A percentile compares a stretch with the other conserved stretches of the same genome.
Evolutionary conservation across 2,329 filamentous ascomycete species (phyloP).

Genomic region (Shiraia sp.): DNA sequence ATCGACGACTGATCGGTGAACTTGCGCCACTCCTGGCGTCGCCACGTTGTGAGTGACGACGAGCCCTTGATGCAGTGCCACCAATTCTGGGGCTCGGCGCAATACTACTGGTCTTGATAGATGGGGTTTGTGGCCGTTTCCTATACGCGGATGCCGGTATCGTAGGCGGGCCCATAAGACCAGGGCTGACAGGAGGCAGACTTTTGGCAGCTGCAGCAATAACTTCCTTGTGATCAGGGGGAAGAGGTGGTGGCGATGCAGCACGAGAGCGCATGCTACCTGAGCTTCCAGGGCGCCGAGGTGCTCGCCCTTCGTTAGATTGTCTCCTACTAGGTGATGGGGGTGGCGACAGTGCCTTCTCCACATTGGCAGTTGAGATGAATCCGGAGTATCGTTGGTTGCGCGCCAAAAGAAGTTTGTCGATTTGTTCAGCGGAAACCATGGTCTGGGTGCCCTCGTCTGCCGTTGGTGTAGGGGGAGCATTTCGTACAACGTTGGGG

Average conservation of each 20-base stretch:
- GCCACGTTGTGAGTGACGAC: slow-evolving; percentile 48
- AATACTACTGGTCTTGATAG: slow-evolving; percentile 47
- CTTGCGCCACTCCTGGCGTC: slow-evolving; percentile 50
- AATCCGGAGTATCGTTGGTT: slow-evolving; percentile 32
- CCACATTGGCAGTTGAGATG: slow-evolving; percentile 32
- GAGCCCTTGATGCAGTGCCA: slow-evolving; percentile 62
- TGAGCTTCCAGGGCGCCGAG: slow-evolving; percentile 70
- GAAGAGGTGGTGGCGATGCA: slow-evolving; percentile 70
- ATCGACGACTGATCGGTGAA: slow-evolving; percentile 66
- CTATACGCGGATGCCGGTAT: slow-evolving; percentile 77
- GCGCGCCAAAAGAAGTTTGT: slow-evolving; percentile 69
- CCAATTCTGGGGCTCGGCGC: slow-evolving; percentile 48
- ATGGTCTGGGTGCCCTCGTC: slow-evolving; percentile 83
- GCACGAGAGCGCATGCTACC: slow-evolving; percentile 64
- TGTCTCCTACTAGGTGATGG: slow-evolving; percentile 40
- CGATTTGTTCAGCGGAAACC: slow-evolving; percentile 80
- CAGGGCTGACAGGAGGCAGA: slow-evolving; percentile 43
- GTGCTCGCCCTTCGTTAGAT: slow-evolving; percentile 36
- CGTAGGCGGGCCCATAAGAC: slow-evolving; percentile 80
- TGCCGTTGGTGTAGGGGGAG: slow-evolving; percentile 48
- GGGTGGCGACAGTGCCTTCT: slow-evolving; percentile 37
- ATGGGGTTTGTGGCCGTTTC: slow-evolving; percentile 46
- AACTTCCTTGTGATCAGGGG: slow-evolving; percentile 77
- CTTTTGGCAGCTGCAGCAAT: slow-evolving; percentile 76
- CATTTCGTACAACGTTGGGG: slow-evolving; percentile 28